Conservation (phyloP, 2,329 filamentous ascomycete genomes). For the Cladosporium sp. region DNA sequence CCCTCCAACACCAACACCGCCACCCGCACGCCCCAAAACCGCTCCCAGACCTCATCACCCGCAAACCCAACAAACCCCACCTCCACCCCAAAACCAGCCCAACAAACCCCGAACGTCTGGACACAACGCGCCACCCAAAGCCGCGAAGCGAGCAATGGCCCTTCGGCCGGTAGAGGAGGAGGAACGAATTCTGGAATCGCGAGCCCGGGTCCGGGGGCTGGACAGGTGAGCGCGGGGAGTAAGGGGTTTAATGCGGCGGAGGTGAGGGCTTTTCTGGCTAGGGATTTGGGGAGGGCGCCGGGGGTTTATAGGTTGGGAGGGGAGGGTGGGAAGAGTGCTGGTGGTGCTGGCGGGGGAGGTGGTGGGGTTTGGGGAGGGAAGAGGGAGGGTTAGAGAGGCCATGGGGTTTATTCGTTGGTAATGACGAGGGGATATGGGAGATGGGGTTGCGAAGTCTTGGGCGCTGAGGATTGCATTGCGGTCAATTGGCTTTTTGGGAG, state of each 20-base stretch:
- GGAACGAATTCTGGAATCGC: no score
- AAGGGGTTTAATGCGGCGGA: conserved; percentile 42
- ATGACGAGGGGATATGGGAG: no score
- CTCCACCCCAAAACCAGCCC: conserved; percentile 18
- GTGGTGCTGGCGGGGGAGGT: no score
- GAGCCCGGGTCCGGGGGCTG: neutral
- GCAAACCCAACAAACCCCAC: conserved; percentile 15
- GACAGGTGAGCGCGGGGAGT: conserved; percentile 1
- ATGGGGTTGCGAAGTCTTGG: no score
- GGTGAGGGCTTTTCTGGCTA: conserved; percentile 39
- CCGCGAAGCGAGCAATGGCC: conserved; percentile 18
- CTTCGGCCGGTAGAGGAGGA: conserved; percentile 24
- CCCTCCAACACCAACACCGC: no score
- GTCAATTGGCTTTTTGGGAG: conserved; percentile 39
- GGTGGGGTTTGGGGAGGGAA: conserved; percentile 37
- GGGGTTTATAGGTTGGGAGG: conserved; percentile 21
- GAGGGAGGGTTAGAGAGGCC: conserved; percentile 23
- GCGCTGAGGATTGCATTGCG: neutral
- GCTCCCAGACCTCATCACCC: conserved; percentile 26
- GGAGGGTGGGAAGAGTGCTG: conserved; percentile 23
- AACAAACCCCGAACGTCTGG: conserved; percentile 22
- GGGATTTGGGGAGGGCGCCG: conserved; percentile 30
- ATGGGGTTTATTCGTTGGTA: no score
- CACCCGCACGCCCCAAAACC: conserved; percentile 27
- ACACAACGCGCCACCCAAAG: conserved; percentile 16